Evolutionary conservation across 768 basidiomycete species (phyloP).

Genomic region (Leccinum boreale): DNA sequence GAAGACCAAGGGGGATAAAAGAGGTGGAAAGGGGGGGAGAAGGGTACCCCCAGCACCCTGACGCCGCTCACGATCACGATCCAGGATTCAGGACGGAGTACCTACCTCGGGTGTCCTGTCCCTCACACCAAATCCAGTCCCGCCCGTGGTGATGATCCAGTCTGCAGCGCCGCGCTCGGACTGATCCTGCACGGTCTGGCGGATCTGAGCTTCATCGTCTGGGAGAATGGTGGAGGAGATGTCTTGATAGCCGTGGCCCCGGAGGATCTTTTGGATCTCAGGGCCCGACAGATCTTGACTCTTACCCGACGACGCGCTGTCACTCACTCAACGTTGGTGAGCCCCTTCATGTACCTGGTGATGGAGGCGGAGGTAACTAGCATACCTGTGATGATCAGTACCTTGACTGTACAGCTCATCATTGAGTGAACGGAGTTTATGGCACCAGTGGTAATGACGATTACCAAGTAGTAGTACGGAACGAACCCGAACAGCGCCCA

Average conservation of each 20-base stretch:
- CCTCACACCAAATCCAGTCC: slow-evolving; percentile 80
- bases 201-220: slow-evolving; percentile 59
- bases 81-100: neutral
- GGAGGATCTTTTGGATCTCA: slow-evolving; percentile 51
- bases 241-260: slow-evolving; percentile 36
- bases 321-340: slow-evolving; percentile 49
- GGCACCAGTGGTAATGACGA: neutral
- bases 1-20: neutral
- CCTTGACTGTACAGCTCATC: slow-evolving; percentile 20
- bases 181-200: slow-evolving; percentile 44
- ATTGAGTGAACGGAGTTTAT: neutral
- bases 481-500: neutral
- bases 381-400: slow-evolving; percentile 29
- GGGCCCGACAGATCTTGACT: slow-evolving; percentile 66
- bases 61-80: neutral
- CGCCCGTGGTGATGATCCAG: slow-evolving; percentile 81
- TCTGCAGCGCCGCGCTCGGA: slow-evolving; percentile 48
- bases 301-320: slow-evolving; percentile 53
- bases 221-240: slow-evolving; percentile 50
- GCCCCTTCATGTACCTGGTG: neutral
- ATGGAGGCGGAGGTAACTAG: neutral
- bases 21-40: neutral
- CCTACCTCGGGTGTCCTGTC: slow-evolving; percentile 82
- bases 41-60: too few relatives aligned
- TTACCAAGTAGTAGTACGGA: neutral